phyloP scores from a whole-genome alignment of 306 rosid species.

The Cicer pinnatifidum region DNA sequence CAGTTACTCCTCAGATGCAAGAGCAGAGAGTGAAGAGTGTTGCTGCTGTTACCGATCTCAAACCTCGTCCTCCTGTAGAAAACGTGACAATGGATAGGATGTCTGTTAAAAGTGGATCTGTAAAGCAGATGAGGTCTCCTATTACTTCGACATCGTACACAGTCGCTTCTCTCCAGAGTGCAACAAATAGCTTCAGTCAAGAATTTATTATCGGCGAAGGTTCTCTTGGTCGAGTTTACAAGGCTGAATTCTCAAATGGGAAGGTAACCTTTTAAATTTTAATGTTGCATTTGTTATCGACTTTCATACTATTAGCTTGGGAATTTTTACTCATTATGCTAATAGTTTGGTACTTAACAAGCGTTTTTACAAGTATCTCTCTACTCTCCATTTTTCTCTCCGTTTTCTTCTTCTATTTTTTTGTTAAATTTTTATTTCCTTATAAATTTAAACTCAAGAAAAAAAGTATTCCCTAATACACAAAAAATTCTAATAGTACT shows the following conservation, averaged over 20 bases:
- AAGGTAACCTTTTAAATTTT: conserved; percentile 63
- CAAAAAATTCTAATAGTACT: conserved; percentile 17
- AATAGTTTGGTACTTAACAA: not conserved
- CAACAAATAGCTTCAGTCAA: conserved; percentile 97
- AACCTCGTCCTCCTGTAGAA: conserved; percentile 85
- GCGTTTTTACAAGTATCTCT: not conserved
- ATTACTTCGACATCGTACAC: conserved; percentile 89
- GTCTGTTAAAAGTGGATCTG: conserved; percentile 74
- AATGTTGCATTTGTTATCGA: not conserved
- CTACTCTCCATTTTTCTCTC: not conserved
- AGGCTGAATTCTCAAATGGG: conserved; percentile 87
- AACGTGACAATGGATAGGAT: conserved; percentile 64
- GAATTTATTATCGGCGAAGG: conserved; percentile 94
- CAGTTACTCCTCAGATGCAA: conserved; percentile 74
- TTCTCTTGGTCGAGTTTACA: conserved; percentile 97
- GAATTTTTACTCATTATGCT: conserved; percentile 14
- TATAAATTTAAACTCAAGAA: not conserved
- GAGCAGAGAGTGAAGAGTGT: conserved; percentile 76
- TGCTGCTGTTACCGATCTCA: conserved; percentile 68
- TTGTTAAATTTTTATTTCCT: not conserved
- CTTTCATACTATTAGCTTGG: conserved; percentile 19
- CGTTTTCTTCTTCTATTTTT: not conserved
- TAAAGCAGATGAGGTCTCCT: conserved; percentile 81
- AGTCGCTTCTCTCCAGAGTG: conserved; percentile 87
- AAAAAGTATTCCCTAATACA: not conserved